Conservation (phyloP, 768 basidiomycete species). For the Grammothele lineata region DNA sequence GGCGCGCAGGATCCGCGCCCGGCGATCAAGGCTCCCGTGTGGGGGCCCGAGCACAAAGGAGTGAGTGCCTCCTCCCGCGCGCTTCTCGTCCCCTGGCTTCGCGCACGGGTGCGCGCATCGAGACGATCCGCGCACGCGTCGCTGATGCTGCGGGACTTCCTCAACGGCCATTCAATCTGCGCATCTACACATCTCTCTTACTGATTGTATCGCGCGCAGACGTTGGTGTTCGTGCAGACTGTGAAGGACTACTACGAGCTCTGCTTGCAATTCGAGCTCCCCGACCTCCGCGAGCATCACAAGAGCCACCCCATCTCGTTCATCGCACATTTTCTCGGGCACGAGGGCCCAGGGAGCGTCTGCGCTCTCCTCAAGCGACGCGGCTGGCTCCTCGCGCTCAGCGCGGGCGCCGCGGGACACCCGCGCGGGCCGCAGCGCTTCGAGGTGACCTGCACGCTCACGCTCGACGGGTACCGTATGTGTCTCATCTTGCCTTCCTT, state of each 20-base stretch:
- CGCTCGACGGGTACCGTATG: conserved; percentile 46
- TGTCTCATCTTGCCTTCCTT: too few relatives aligned
- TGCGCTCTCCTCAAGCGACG: conserved; percentile 45
- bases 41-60: conserved; percentile 18
- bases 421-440: conserved; percentile 34
- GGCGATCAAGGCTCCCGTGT: conserved; percentile 15
- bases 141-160: too few relatives aligned
- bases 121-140: too few relatives aligned
- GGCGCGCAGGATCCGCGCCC: conserved; percentile 23
- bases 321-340: conserved; percentile 45
- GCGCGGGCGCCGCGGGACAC: conserved; percentile 27
- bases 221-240: conserved; percentile 40
- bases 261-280: conserved; percentile 32
- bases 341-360: conserved; percentile 49
- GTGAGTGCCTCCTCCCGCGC: conserved; percentile 6
- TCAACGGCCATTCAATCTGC: too few relatives aligned
- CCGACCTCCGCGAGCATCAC: conserved; percentile 37
- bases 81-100: too few relatives aligned
- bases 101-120: too few relatives aligned
- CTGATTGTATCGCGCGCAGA: conserved; percentile 18
- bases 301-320: conserved; percentile 37
- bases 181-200: background rate
- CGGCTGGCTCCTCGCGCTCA: conserved; percentile 35
- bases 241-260: conserved; percentile 41
- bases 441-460: conserved; percentile 41